Base-by-base conservation (phyloP, 495 filamentous ascomycete genomes). In the Aspergillus coremiiformis region DNA sequence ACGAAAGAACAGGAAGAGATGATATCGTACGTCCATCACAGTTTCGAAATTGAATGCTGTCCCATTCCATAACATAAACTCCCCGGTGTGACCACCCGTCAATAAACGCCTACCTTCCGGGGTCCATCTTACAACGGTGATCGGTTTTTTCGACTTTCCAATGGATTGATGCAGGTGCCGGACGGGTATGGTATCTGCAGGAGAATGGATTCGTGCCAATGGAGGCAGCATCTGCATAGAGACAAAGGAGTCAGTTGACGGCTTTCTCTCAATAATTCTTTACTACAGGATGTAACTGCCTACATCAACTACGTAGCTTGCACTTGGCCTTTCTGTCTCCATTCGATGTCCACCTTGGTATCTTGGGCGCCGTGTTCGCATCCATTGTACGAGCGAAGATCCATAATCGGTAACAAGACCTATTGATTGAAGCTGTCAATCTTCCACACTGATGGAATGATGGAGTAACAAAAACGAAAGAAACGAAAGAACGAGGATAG, bases 1-100 rank as follows among this genome's bases (percentile, higher is more conserved):
- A 33, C 12, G 15, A 35, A 35, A n/a, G 14, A 14, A n/a, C 5
- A 35, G n/a, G 39, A 8, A 3, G 12, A 27, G 15, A 8, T 17
- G 15, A 30, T 45, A 29, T 71, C 76, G 33, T 56, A 82, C 79
- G 68, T 95, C 90, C 87, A 95, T 94, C 33, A 96, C 96, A 1
- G 93, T 98, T 72, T 98, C 93, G 60, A 98, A 98, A 65, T 98
- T 98, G 76, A 98, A 98, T 1, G 89, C 93, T 42, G 89, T 96
- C 52, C 93, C 93, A 66, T 98, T 98, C 93, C 93, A 98, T 4
- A 98, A 71, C 43, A 94, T 98, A 59, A 98, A 98, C 66, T 98
- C 93, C 50, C 93, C 93, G 61, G 91, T 97, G 63, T 89, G 92
- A 1, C 89, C 92, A 19, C 88, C 93, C 0, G 93, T 97, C 60